Percentiles rank a stretch among this genome's conserved stretches.
These are phyloP conservation scores for Epichloe glyceriae DNA, from an alignment of 2,329 filamentous ascomycete genomes.

Conservation along the genomic window DNA sequence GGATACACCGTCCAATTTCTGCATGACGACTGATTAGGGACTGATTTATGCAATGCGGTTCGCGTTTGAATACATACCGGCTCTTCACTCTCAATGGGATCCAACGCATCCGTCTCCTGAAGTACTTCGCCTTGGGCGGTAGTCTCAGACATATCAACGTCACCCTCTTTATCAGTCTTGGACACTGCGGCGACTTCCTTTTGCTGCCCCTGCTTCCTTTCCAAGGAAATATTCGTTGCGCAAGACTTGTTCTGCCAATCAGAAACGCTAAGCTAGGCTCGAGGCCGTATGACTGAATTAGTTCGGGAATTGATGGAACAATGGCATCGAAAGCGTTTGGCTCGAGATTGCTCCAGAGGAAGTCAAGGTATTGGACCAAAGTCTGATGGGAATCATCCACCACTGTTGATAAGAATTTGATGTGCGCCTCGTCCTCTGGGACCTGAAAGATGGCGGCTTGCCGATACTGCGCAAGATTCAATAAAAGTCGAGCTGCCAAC, in stretches of 20 bases:
- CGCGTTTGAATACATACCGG: conserved; percentile 16
- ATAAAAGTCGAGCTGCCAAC: conserved; percentile 69
- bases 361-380: conserved; percentile 76
- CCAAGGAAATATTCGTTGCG: conserved; percentile 45
- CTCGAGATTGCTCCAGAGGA: conserved; percentile 68
- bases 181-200: conserved; percentile 15
- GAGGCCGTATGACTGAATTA: conserved; percentile 69
- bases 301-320: conserved; percentile 59
- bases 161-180: conserved; percentile 39
- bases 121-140: conserved; percentile 15
- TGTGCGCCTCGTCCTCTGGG: conserved; percentile 59
- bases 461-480: conserved; percentile 81
- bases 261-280: conserved; percentile 74
- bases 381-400: conserved; percentile 83
- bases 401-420: conserved; percentile 80
- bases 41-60: conserved; percentile 4
- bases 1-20: conserved; percentile 23
- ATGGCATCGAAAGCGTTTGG: conserved; percentile 63
- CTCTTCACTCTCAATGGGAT: conserved; percentile 16
- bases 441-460: conserved; percentile 72
- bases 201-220: conserved; percentile 18
- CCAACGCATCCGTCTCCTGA: conserved; percentile 15
- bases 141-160: conserved; percentile 37
- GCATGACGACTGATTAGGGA: conserved; percentile 13
- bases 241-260: conserved; percentile 63